A percentile compares a stretch with the other conserved stretches of the same genome.
Conservation (phyloP, 176 grass and related monocot genomes). For the Triticum dicoccoides region DNA sequence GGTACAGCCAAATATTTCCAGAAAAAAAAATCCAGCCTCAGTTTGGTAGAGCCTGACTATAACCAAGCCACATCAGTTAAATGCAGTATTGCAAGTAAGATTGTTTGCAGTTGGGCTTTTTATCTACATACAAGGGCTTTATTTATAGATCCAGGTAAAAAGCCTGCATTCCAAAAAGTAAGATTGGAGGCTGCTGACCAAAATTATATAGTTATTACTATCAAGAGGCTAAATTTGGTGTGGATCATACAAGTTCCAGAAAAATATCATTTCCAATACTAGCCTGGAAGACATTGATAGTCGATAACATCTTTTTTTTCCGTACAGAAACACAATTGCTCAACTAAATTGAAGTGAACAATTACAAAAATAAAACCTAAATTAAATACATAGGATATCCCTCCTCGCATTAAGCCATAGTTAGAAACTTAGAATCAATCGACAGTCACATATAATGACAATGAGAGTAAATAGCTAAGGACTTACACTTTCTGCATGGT, state of each 20-base stretch:
- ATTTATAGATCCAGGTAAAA: background rate
- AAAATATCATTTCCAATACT: background rate
- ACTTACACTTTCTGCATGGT: conserved; percentile 1
- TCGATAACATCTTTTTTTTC: background rate
- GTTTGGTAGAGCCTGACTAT: background rate
- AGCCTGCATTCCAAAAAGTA: background rate
- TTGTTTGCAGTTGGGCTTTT: background rate
- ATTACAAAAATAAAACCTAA: background rate
- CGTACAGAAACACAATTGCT: background rate
- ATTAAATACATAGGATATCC: background rate
- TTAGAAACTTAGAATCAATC: conserved; percentile 4
- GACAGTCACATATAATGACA: background rate
- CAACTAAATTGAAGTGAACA: background rate
- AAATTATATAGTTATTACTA: background rate
- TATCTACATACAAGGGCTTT: background rate
- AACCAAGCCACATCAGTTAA: background rate
- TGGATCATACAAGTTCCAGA: background rate
- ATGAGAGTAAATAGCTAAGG: background rate
- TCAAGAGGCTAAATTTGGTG: background rate
- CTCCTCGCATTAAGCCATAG: background rate
- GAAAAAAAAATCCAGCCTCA: background rate
- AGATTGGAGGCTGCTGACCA: background rate
- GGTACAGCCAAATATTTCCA: background rate
- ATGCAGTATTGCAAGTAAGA: background rate
- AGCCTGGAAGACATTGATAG: background rate